Percentiles rank a stretch among this genome's conserved stretches.
Evolutionary conservation across 2,329 filamentous ascomycete species (phyloP).

Genomic region (Colletotrichum cuscutae): DNA sequence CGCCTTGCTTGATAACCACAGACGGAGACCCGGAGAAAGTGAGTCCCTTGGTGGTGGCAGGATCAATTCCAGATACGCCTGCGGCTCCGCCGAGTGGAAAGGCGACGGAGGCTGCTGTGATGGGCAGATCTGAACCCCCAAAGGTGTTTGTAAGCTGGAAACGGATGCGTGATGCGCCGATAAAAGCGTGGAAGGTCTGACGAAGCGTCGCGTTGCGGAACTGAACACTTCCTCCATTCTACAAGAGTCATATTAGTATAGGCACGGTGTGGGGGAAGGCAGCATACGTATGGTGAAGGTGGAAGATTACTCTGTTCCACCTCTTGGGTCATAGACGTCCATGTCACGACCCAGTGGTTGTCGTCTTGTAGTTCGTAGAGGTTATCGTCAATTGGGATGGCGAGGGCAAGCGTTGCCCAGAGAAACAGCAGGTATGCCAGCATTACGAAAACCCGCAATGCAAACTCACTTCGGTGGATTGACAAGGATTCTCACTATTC

Average conservation of each 20-base stretch:
- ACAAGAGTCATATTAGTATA: neutral
- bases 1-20: constrained; percentile 65
- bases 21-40: constrained; percentile 66
- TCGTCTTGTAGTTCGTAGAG: constrained; percentile 39
- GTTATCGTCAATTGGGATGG: neutral
- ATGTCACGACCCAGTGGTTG: constrained; percentile 71
- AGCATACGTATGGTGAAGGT: constrained; percentile 65
- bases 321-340: constrained; percentile 74
- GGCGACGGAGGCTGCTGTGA: constrained; percentile 68
- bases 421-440: neutral
- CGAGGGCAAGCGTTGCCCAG: neutral
- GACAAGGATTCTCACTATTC: neutral
- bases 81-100: constrained; percentile 63
- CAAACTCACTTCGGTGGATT: neutral
- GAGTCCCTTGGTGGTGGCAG: constrained; percentile 60
- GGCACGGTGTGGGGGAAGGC: neutral
- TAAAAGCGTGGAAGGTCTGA: constrained; percentile 71
- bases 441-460: neutral
- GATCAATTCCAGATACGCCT: constrained; percentile 63
- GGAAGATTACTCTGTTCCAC: constrained; percentile 72
- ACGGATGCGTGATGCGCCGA: constrained; percentile 66
- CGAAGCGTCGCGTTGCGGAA: constrained; percentile 73
- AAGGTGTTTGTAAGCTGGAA: constrained; percentile 75
- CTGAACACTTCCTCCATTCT: constrained; percentile 49
- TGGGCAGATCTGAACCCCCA: constrained; percentile 67